A percentile compares a stretch with the other conserved stretches of the same genome.
phyloP scores from a whole-genome alignment of 208 protist species.

The Polymyxa betae region DNA sequence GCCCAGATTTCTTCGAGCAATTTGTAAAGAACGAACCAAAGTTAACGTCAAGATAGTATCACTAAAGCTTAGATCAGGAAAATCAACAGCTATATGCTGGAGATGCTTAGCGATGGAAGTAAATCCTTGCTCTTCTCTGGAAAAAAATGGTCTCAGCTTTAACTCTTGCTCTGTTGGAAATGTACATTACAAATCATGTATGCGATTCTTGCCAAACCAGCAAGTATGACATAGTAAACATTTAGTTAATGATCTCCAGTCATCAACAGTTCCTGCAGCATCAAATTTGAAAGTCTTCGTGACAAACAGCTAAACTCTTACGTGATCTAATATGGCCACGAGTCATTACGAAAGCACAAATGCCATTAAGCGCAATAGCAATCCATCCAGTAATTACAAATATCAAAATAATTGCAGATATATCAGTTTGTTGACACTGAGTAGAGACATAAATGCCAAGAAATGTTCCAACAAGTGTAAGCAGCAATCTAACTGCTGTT shows the following conservation, averaged over 20 bases:
- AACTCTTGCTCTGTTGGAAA: neutral
- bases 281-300: neutral
- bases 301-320: neutral
- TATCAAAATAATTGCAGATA: neutral
- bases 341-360: neutral
- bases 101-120: neutral
- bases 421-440: neutral
- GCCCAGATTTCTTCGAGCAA: neutral
- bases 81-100: neutral
- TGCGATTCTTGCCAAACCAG: neutral
- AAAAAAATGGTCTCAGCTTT: neutral
- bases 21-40: neutral
- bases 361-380: neutral
- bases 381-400: neutral
- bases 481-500: neutral
- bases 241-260: neutral
- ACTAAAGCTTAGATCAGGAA: neutral
- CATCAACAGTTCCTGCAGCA: neutral
- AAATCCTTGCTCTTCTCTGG: neutral
- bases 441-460: neutral
- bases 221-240: neutral
- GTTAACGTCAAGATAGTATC: neutral
- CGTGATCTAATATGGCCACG: neutral
- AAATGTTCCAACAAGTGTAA: neutral
- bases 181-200: neutral